Evolutionary conservation across 169 alveolate species (phyloP).

Genomic region (Cryptosporidium bovis): DNA sequence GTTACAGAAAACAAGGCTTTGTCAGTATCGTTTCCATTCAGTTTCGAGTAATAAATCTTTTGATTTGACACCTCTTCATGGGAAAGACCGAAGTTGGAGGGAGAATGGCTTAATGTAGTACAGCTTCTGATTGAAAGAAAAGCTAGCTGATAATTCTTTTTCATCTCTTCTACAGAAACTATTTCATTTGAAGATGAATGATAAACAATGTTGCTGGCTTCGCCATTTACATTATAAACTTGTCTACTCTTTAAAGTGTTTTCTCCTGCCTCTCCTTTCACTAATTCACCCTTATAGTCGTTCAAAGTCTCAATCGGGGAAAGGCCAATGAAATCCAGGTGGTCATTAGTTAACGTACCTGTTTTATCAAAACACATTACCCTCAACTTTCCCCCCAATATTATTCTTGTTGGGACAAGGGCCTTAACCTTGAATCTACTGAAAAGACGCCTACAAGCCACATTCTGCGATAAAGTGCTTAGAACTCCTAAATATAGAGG

Average conservation of each 20-base stretch:
- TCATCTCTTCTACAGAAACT: neutral
- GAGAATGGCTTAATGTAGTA: conserved; percentile 57
- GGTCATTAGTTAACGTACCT: conserved; percentile 96
- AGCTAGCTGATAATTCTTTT: neutral
- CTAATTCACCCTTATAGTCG: no score
- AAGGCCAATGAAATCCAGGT: conserved; percentile 86
- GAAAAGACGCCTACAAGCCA: conserved; percentile 91
- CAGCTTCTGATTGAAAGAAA: conserved; percentile 62
- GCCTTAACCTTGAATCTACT: conserved; percentile 88
- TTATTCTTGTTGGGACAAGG: conserved; percentile 95
- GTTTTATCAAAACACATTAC: conserved; percentile 96
- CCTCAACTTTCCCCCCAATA: conserved; percentile 95
- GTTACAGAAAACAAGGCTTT: conserved; percentile 63
- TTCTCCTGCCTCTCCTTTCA: neutral
- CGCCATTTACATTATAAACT: neutral
- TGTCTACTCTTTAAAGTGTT: neutral
- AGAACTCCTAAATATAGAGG: conserved; percentile 58
- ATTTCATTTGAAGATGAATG: neutral
- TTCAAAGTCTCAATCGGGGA: conserved; percentile 29
- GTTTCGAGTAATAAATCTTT: neutral
- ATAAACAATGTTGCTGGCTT: neutral
- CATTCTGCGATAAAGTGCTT: conserved; percentile 83
- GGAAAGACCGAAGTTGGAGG: conserved; percentile 26
- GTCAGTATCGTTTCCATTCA: conserved; percentile 69
- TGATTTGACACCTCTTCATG: conserved; percentile 11